Base-by-base conservation (phyloP, 768 basidiomycete genomes). In the Agrocybe pediades region DNA sequence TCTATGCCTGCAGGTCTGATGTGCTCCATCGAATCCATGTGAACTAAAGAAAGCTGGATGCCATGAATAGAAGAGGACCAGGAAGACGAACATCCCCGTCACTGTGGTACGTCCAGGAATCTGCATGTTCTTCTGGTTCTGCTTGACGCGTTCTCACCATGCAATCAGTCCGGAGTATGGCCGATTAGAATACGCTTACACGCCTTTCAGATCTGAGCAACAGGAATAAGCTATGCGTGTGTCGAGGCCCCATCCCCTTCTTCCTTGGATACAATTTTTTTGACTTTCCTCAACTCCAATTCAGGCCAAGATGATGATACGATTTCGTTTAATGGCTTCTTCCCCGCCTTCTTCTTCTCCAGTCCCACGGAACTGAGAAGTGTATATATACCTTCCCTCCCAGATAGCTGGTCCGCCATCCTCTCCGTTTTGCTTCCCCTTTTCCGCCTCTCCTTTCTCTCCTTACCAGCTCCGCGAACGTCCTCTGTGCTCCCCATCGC, bases 321-420 rank as follows among this genome's bases (percentile, higher is more conserved):
- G 17, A 29, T 29, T 26, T 25, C 29, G 25, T 9, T n/a, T 16
- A 46, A 46, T 41, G 40, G 46, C 44, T 46, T 51, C 39, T 42
- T 27, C 39, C 33, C 19, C 20, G 20, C 27, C 15, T 15, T 33
- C 48, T 49, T 45, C 54, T 50, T 33, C 40, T 47, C 41, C 46
- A 50, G 52, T 57, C 55, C 55, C 55, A 57, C 51, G 55, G 45
- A 56, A 27, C 39, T 40, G 39, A 20, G 13, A 26, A 51, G 23
- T 21, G 49, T 51, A 54, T 57, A 57, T 62, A 64, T 58, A 64
- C 54, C 56, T 26, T 27, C 19, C 36, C 54, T 29, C 41, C 9
- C n/a, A n/a, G n/a, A n/a, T n/a, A n/a, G n/a, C n/a, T n/a, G n/a
- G n/a, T n/a, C n/a, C n/a, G n/a, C n/a, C n/a, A n/a, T 49, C 48